Evolutionary conservation across 495 filamentous ascomycete species (phyloP).

Genomic region (Lichenothelia convexa): DNA sequence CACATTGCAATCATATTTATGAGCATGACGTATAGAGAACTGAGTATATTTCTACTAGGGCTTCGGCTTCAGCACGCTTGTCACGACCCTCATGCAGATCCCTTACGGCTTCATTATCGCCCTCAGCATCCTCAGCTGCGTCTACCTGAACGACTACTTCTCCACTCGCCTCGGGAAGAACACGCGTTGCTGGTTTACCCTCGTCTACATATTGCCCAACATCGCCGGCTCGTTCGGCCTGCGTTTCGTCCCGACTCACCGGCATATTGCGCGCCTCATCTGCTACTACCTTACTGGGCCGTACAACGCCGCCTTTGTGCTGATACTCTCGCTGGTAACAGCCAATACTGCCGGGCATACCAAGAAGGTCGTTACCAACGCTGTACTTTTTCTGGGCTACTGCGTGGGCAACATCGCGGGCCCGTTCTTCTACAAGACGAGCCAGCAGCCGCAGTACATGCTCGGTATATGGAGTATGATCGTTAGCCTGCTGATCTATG

Average conservation of each 20-base stretch:
- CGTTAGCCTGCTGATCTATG: slow-evolving; percentile 38
- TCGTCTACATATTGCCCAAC: slow-evolving; percentile 36
- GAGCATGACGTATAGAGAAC: slow-evolving; percentile 41
- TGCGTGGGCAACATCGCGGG: slow-evolving; percentile 33
- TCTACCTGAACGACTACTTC: slow-evolving; percentile 38
- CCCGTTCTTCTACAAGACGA: slow-evolving; percentile 42
- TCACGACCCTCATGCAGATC: slow-evolving; percentile 34
- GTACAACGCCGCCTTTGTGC: slow-evolving; percentile 41
- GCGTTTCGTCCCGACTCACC: slow-evolving; percentile 28
- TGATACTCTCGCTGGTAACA: slow-evolving; percentile 38
- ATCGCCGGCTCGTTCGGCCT: slow-evolving; percentile 37
- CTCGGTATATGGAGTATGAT: slow-evolving; percentile 48
- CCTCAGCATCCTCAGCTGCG: slow-evolving; percentile 36
- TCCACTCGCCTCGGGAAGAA: slow-evolving; percentile 21
- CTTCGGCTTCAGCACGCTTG: slow-evolving; percentile 37
- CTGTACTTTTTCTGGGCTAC: slow-evolving; percentile 29
- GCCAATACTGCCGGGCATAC: slow-evolving; percentile 41
- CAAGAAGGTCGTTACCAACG: slow-evolving; percentile 44
- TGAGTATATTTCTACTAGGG: slow-evolving; percentile 43
- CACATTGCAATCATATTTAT: slow-evolving; percentile 1
- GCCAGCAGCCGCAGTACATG: slow-evolving; percentile 34
- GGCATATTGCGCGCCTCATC: slow-evolving; percentile 31
- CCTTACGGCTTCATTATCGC: slow-evolving; percentile 40
- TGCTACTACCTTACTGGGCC: slow-evolving; percentile 41
- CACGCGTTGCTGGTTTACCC: slow-evolving; percentile 34